Base-by-base conservation (phyloP, 169 alveolate genomes). In the Eimeria necatrix region DNA sequence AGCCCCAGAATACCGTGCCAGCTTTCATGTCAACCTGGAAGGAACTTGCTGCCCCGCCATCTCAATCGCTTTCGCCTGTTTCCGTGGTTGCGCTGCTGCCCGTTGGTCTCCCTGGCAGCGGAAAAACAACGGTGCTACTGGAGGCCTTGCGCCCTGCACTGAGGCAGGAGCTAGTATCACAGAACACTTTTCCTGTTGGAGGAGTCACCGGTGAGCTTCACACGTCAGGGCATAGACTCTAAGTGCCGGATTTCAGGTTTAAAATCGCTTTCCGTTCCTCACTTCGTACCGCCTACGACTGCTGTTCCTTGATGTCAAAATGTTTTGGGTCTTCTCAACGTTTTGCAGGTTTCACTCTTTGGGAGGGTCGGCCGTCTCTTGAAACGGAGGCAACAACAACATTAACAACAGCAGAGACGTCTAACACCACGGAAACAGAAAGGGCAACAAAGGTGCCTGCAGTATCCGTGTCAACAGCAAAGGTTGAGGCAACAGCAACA, bases 41-140 rank as follows among this genome's bases (percentile, higher is more conserved):
- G 20, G 32, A 48, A 16, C 9, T 61, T 46, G 32, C 85, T 14
- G 48, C 49, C 64, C 86, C 51, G 10, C n/a, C 61, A 18, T 4
- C 24, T 49, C 9, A 24, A 12, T 26, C 56, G 2, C 18, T 64
- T 68, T 51, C 90, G 3, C 32, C 20, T 60, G 92, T 60, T 12
- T 32, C 92, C 16, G 92, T 85, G 64, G 80, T 85, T 24, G 92
- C 60, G 7, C 81, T 85, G 92, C 92, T 85, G 80, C 92, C 92
- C 2, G 92, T 85, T 3, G 80, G 92, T 24, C 92, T 85, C 61
- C 92, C 92, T 18, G 92, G 92, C 32, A 59, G 92, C 81, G 92
- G 92, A 60, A 85, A 85, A 46, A 85, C 92, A 4, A 59, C 92
- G 7, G 92, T 60, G 64, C 6, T 85, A 48, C 60, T 85, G 32